Evolutionary conservation across 2,329 filamentous ascomycete species (phyloP), one percentile per base, ranked within the genome.

Genomic region (Balansia obtecta): DNA sequence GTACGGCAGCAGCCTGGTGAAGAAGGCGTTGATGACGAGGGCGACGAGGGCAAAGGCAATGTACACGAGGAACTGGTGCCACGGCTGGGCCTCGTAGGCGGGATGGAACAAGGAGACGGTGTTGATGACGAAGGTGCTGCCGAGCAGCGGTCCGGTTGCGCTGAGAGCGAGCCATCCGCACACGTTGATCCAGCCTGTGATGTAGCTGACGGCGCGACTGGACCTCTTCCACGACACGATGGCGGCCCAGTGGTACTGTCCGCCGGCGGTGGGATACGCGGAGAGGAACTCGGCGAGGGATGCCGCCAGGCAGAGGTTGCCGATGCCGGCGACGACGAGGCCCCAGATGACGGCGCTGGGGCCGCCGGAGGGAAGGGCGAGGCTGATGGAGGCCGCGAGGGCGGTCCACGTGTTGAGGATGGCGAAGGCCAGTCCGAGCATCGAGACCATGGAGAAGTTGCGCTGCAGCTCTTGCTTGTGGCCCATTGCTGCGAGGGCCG

Each of bases 41-140:
- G 80, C 80, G 15, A 76, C 64, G 20, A 80, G 52, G 6, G 79
- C 82, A 60, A 81, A 83, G 7, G 65, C 82, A 43, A 85, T 73
- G 63, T 87, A 88, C 45, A 88, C 82, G 30, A 87, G 68, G 63
- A 88, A 88, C 55, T 86, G 80, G 57, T 88, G 83, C 81, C 83
- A 88, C 3, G 77, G 60, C 59, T 83, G 64, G 2, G 76, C 53
- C 20, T 71, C 68, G 59, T 82, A 87, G 46, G 62, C 68, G 0
- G 77, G 69, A 55, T 82, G 68, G 63, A 81, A 75, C 37, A 88
- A 67, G 1, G 75, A 71, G 48, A 86, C 80, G 42, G 85, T 73
- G 50, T 82, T 80, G 27, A 85, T 61, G 46, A 88, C 75, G 54
- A 88, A 75, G 54, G 82, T 76, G 56, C 79, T 83, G 12, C 80